Percentiles rank a stretch among this genome's conserved stretches.
These are phyloP conservation scores for Ganoderma lingzhi DNA, from an alignment of 1,284 basidiomycete species.

Conservation along the genomic window DNA sequence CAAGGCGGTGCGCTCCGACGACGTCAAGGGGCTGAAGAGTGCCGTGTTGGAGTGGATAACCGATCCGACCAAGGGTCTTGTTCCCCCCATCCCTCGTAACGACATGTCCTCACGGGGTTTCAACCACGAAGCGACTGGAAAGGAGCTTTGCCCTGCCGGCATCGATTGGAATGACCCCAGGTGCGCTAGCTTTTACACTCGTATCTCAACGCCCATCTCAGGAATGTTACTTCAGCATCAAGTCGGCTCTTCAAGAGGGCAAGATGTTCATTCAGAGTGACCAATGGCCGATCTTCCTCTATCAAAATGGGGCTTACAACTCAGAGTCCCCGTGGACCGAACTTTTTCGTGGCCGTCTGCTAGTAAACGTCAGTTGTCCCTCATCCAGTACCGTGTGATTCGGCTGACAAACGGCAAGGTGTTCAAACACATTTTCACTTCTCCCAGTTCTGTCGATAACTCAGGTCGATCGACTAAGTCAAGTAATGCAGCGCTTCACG, in stretches of 20 bases:
- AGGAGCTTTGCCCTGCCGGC: background rate
- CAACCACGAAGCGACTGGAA: background rate
- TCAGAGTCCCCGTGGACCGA: too few relatives aligned
- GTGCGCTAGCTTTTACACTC: too few relatives aligned
- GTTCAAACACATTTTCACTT: background rate
- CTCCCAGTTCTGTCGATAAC: background rate
- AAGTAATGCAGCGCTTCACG: background rate
- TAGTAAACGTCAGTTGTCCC: too few relatives aligned
- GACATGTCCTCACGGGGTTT: background rate
- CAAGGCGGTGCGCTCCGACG: too few relatives aligned
- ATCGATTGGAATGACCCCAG: too few relatives aligned
- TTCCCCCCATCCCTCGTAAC: background rate
- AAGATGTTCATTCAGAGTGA: too few relatives aligned
- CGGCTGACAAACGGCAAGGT: background rate
- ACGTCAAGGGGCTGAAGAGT: background rate
- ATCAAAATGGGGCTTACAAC: too few relatives aligned
- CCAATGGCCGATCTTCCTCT: too few relatives aligned
- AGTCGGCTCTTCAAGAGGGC: too few relatives aligned
- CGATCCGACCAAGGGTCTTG: background rate
- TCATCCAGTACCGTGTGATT: background rate
- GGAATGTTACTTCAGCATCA: too few relatives aligned
- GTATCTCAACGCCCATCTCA: too few relatives aligned
- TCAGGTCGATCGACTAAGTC: background rate
- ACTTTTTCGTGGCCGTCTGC: too few relatives aligned
- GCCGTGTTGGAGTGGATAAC: background rate